Percentiles rank a stretch among this genome's conserved stretches.
These are phyloP conservation scores for Diaporthe humulicola DNA, from an alignment of 2,329 filamentous ascomycete genomes.

Conservation along the genomic window DNA sequence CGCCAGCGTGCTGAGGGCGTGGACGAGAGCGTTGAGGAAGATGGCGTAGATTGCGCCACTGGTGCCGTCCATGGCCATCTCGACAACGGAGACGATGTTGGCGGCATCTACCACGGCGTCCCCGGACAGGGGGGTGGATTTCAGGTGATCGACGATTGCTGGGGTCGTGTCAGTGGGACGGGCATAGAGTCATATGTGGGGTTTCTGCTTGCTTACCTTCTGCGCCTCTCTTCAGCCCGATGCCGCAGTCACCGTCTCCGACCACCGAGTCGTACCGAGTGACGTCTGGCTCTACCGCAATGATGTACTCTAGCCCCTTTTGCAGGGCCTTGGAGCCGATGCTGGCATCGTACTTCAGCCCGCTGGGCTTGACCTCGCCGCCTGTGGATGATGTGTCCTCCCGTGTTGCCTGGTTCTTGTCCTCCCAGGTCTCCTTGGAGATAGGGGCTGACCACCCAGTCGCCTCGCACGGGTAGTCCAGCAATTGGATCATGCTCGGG, in stretches of 20 bases:
- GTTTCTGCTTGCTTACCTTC: conserved; percentile 65
- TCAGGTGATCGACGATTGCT: conserved; percentile 67
- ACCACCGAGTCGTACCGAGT: conserved; percentile 85
- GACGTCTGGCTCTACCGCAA: conserved; percentile 77
- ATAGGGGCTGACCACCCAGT: conserved; percentile 79
- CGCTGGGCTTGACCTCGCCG: conserved; percentile 57
- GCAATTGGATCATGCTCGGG: conserved; percentile 74
- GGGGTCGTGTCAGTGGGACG: conserved; percentile 38
- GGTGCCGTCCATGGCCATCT: conserved; percentile 72
- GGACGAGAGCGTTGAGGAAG: conserved; percentile 87
- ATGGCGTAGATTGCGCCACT: conserved; percentile 79
- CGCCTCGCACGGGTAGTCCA: conserved; percentile 78
- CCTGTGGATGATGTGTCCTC: conserved; percentile 52
- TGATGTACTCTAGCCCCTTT: conserved; percentile 70
- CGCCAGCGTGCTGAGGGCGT: conserved; percentile 64
- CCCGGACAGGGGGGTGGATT: conserved; percentile 58
- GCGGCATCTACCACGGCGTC: conserved; percentile 67
- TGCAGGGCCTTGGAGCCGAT: conserved; percentile 65
- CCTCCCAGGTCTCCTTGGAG: conserved; percentile 73
- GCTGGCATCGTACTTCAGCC: conserved; percentile 65
- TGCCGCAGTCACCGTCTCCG: conserved; percentile 91
- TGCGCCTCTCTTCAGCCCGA: conserved; percentile 88
- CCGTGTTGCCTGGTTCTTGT: conserved; percentile 61
- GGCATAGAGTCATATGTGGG: not conserved
- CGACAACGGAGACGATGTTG: conserved; percentile 66